A percentile compares a stretch with the other conserved stretches of the same genome.
Conservation (phyloP, 208 protist species). For the Phytomonas sp. region DNA sequence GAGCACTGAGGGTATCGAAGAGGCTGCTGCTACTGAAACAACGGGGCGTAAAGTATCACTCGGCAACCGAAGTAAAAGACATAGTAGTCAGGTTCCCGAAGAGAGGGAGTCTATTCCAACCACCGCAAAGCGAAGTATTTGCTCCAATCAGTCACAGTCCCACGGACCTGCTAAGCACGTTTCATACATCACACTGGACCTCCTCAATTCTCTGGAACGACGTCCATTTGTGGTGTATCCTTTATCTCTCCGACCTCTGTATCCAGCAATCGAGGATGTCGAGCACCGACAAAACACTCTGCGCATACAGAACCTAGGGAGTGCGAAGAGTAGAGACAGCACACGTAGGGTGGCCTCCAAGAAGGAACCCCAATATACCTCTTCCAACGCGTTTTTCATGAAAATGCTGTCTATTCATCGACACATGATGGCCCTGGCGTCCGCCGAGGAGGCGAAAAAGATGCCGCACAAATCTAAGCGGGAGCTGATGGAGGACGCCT, state of each 20-base stretch:
- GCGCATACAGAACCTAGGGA: too few relatives aligned
- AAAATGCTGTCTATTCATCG: not conserved
- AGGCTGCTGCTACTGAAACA: not conserved
- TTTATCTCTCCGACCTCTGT: not conserved
- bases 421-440: not conserved
- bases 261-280: not conserved
- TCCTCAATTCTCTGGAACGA: not conserved
- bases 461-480: not conserved
- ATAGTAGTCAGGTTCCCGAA: not conserved
- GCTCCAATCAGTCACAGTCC: not conserved
- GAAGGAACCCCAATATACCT: not conserved
- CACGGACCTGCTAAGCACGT: not conserved
- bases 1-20: not conserved
- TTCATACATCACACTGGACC: not conserved
- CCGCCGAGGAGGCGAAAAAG: not conserved
- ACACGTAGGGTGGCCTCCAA: not conserved
- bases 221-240: not conserved
- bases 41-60: not conserved
- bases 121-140: not conserved
- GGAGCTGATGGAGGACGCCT: slow-evolving; percentile 16
- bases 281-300: too few relatives aligned
- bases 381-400: not conserved
- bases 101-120: not conserved
- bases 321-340: too few relatives aligned
- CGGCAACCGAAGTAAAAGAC: not conserved